Conservation (phyloP, 768 basidiomycete species). For the Psilocybe sp. region DNA sequence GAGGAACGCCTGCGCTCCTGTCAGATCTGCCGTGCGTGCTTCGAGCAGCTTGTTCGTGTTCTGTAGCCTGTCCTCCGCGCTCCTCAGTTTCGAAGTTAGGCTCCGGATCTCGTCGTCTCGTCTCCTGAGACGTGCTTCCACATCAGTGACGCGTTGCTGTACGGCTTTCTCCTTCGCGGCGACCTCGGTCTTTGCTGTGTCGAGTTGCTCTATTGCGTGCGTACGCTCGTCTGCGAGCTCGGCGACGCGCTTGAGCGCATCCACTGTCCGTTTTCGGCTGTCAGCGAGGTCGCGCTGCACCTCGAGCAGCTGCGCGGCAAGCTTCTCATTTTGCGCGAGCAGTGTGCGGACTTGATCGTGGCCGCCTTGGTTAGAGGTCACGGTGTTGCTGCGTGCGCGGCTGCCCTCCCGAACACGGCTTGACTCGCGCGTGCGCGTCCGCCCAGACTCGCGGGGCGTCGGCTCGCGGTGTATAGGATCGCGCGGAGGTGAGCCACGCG, state of each 20-base stretch:
- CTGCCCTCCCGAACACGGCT: not conserved
- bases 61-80: slow-evolving; percentile 16
- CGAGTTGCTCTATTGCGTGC: not conserved
- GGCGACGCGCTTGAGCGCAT: not conserved
- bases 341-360: no score
- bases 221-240: slow-evolving; percentile 5
- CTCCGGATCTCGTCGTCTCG: slow-evolving; percentile 7
- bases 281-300: no score
- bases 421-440: not conserved
- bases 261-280: not conserved
- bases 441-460: not conserved
- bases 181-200: not conserved
- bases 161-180: not conserved
- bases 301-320: no score
- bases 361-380: no score
- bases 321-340: no score
- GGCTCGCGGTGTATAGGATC: not conserved
- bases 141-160: not conserved
- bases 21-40: slow-evolving; percentile 35
- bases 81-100: slow-evolving; percentile 12
- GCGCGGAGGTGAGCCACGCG: not conserved
- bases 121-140: slow-evolving; percentile 2
- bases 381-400: not conserved
- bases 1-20: slow-evolving; percentile 40
- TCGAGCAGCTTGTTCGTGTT: slow-evolving; percentile 19